Evolutionary conservation across 345 rosid species (phyloP), one percentile per base, ranked within the genome.

Genomic region (Gossypium mustelinum): DNA sequence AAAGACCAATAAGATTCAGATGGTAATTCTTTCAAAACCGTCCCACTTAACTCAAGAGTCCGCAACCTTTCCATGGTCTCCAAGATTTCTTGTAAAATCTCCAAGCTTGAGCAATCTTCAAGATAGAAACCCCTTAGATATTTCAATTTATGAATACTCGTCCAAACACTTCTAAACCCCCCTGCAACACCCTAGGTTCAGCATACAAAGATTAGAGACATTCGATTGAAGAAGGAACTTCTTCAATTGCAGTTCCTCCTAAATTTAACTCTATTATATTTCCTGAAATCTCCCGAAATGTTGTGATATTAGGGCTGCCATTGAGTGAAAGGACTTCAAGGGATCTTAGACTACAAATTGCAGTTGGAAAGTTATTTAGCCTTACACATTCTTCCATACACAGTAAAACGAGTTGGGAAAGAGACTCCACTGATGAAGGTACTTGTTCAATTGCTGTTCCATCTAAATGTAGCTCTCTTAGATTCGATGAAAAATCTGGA

Each of bases 401-500:
- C n/a, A 27, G 13, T 2, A 7, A 61, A 14, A 27, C 7, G 18
- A 29, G 44, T 14, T 61, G 45, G 44, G 44, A 6, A 61, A 61
- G 66, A 13, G 18, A 61, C 66, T 61, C 66, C 62, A 84, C n/a
- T 13, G 80, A 73, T 24, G 73, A 71, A 48, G 81, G 84, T 11
- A 84, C 62, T 72, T 76, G 75, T 57, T 81, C 82, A 65, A 79
- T 73, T 59, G 70, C 56, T 29, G 84, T 64, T 18, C 68, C 72
- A 13, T 44, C 56, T 27, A 81, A 56, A 54, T 47, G 7, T 56
- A 84, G 78, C 29, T 55, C 47, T 68, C 27, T 72, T 29, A 73
- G 29, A 39, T 72, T 84, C 59, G 50, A 24, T 9, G 81, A 62
- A 63, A 81, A n/a, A 6, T 81, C 76, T 43, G 81, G 84, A 18